phyloP scores from a whole-genome alignment of 2,329 filamentous ascomycete species.

The Fusarium ambrosium region DNA sequence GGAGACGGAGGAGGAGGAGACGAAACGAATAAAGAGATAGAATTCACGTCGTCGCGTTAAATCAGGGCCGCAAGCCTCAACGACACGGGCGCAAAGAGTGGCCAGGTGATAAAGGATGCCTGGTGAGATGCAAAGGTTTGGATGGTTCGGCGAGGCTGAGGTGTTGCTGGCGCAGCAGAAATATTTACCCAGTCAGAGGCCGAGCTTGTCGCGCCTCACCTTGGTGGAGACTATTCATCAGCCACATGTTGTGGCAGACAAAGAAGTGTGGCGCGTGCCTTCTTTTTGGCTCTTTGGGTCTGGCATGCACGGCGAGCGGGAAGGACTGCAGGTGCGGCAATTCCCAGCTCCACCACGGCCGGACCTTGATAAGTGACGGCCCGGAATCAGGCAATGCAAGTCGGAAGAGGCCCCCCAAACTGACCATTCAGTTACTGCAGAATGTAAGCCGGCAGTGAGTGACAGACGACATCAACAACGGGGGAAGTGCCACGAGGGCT shows the following conservation, averaged over 20 bases:
- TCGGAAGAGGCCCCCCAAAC: neutral
- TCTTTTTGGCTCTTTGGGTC: neutral
- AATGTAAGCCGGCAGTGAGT: constrained; percentile 12
- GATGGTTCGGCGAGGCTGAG: constrained; percentile 44
- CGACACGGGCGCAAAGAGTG: constrained; percentile 34
- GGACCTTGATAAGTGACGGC: neutral
- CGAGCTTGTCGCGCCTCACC: constrained; percentile 16
- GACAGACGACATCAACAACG: neutral
- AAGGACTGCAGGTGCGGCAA: constrained; percentile 5
- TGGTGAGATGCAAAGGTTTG: constrained; percentile 37
- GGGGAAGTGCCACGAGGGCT: neutral
- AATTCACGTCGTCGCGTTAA: constrained; percentile 36
- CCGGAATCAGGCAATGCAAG: constrained; percentile 2
- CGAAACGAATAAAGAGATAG: constrained; percentile 12
- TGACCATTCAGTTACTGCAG: constrained; percentile 11
- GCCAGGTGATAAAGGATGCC: constrained; percentile 23
- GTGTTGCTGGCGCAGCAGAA: constrained; percentile 14
- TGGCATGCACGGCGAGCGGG: neutral
- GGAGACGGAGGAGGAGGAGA: constrained; percentile 15
- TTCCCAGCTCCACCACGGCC: constrained; percentile 1
- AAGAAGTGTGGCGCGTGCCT: neutral
- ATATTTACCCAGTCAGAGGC: constrained; percentile 37
- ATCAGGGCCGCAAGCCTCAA: constrained; percentile 36
- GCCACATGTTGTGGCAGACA: constrained; percentile 1
- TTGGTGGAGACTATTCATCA: neutral